Conservation (phyloP, 2,329 filamentous ascomycete species). For the Beauveria australis region DNA sequence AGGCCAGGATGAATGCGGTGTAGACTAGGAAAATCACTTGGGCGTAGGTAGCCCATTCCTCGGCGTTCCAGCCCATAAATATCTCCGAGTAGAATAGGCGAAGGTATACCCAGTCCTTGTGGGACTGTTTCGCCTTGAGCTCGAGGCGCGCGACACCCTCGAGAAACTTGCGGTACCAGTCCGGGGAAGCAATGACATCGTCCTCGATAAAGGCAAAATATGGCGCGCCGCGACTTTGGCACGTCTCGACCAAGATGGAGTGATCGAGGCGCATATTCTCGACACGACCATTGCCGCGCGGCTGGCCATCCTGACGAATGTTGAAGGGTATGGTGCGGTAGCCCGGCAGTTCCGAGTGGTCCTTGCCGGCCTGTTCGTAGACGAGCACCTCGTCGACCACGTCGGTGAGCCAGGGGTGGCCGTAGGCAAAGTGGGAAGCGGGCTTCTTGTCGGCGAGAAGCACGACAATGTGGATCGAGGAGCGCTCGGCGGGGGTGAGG, state of each 20-base stretch:
- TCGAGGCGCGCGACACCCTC: conserved; percentile 23
- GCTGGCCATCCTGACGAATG: conserved; percentile 14
- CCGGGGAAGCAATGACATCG: conserved; percentile 26
- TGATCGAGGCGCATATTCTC: conserved; percentile 28
- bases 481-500: conserved; percentile 23
- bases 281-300: conserved; percentile 20
- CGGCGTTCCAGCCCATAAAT: conserved; percentile 30
- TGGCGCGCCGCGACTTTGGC: conserved; percentile 19
- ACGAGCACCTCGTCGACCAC: conserved; percentile 27
- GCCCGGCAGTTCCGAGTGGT: conserved; percentile 11
- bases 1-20: conserved; percentile 15
- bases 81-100: conserved; percentile 31
- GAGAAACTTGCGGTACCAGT: conserved; percentile 25
- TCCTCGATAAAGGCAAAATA: conserved; percentile 32
- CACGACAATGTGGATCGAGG: conserved; percentile 24
- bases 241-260: conserved; percentile 25
- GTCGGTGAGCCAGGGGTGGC: conserved; percentile 22
- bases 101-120: conserved; percentile 27
- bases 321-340: conserved; percentile 18
- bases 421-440: conserved; percentile 22
- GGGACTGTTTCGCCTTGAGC: conserved; percentile 11
- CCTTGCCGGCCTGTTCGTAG: conserved; percentile 16
- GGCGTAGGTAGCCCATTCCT: conserved; percentile 25
- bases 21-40: conserved; percentile 21
- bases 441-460: conserved; percentile 28